Percentiles rank a stretch among this genome's conserved stretches.
Evolutionary conservation across 208 protist genomes (phyloP).

Genomic region (Leishmania martiniquensis): DNA sequence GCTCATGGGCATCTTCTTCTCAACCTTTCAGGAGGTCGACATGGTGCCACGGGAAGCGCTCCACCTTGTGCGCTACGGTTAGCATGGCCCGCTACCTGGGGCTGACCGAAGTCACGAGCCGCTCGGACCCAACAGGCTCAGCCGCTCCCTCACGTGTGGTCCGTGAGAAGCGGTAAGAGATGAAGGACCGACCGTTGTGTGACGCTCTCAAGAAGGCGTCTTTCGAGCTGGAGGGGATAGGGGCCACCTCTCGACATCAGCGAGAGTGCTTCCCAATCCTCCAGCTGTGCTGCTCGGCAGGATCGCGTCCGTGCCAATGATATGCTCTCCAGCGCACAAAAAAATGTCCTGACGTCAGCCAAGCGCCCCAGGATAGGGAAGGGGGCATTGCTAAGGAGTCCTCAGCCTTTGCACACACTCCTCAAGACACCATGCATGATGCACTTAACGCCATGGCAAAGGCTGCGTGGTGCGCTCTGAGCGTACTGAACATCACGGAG

Average conservation of each 20-base stretch:
- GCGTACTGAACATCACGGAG: conserved; percentile 4
- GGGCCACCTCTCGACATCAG: conserved; percentile 1
- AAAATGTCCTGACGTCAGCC: conserved; percentile 6
- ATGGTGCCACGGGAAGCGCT: neutral
- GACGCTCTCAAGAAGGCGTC: neutral
- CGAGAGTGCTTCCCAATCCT: neutral
- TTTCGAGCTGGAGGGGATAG: neutral
- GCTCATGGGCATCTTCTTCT: conserved; percentile 15
- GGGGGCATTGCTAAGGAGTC: neutral
- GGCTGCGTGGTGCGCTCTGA: conserved; percentile 3
- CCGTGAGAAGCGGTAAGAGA: neutral
- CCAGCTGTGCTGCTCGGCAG: conserved; percentile 6
- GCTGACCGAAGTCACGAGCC: conserved; percentile 4
- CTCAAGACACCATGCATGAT: conserved; percentile 23
- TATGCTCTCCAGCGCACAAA: conserved; percentile 4
- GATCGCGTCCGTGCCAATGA: conserved; percentile 2
- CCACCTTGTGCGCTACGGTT: conserved; percentile 3
- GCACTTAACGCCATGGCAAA: conserved; percentile 21
- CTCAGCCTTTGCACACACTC: conserved; percentile 8
- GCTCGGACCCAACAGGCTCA: neutral
- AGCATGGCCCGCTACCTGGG: neutral
- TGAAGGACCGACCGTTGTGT: neutral
- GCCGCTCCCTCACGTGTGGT: neutral
- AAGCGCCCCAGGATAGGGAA: conserved; percentile 6
- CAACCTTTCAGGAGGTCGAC: neutral